Base-by-base conservation (phyloP, 2,329 filamentous ascomycete genomes). In the Paecilomyces niveus region DNA sequence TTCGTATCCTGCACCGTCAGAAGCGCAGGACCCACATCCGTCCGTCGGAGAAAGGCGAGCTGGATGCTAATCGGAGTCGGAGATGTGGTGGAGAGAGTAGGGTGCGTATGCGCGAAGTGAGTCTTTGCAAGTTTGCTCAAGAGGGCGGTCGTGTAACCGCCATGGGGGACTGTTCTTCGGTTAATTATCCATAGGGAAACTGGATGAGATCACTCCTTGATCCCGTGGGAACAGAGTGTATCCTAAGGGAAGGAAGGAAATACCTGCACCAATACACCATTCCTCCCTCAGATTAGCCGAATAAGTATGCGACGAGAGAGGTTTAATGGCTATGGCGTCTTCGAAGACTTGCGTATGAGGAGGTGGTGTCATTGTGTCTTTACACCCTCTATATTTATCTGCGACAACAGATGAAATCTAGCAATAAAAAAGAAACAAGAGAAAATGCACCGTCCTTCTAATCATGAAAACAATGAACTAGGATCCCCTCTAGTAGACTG, bases 261-360 rank as follows among this genome's bases (percentile, higher is more conserved):
- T 78, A 84, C 85, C 85, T 62, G 79, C 81, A 58, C 86, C 86
- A 63, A 89, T 87, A 63, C 81, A 83, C 85, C 86, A 89, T 64
- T 84, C 82, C 39, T 80, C 74, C 45, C 75, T 72, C 33, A 89
- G 80, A 60, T 79, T 65, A 32, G 81, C 80, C 26, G 77, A 74
- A 68, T 89, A 89, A 15, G 78, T 82, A 68, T 87, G 83, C 6
- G 82, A 80, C 22, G 66, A 68, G 52, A 74, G 55, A 0, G 74
- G 74, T 1, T 67, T 72, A 45, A 77, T 64, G 26, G 66, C 60
- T 53, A 74, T 72, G 22, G 74, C 74, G 49, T 75, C 69, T 58
- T 73, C 72, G 54, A 75, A 76, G 39, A 64, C 62, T 32, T 67
- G 54, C 9, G 70, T 72, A 31, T 58, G 63, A 13, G 26, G 24